A percentile compares a stretch with the other conserved stretches of the same genome.
phyloP scores from a whole-genome alignment of 192 early-diverging fungal genomes.

The Podila verticillata region DNA sequence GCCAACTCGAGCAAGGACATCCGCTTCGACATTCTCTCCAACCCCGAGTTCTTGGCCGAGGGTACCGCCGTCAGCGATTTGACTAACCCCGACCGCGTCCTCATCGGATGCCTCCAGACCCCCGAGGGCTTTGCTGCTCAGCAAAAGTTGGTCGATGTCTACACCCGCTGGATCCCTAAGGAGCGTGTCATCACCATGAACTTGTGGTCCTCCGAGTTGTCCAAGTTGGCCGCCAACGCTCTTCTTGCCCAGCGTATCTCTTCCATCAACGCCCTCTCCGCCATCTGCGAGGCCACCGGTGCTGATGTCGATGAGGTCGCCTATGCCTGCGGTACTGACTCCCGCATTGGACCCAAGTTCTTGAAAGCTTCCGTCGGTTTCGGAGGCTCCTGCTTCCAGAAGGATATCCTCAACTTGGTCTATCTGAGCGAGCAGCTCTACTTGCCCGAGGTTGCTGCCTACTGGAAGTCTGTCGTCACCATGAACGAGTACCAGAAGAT shows the following conservation, averaged over 20 bases:
- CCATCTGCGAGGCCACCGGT: constrained; percentile 92
- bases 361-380: constrained; percentile 93
- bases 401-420: constrained; percentile 92
- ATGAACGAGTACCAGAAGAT: constrained; percentile 95
- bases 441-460: constrained; percentile 90
- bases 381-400: constrained; percentile 96
- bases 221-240: constrained; percentile 95
- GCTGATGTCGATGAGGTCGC: constrained; percentile 92
- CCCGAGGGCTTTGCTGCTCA: constrained; percentile 76
- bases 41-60: constrained; percentile 95
- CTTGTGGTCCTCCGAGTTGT: constrained; percentile 94
- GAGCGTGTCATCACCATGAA: constrained; percentile 90
- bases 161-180: constrained; percentile 83
- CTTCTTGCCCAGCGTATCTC: constrained; percentile 95
- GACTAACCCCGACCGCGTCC: constrained; percentile 85
- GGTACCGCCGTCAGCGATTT: constrained; percentile 88
- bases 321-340: constrained; percentile 88
- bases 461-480: constrained; percentile 91
- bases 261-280: constrained; percentile 90
- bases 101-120: constrained; percentile 84
- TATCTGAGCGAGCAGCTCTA: constrained; percentile 86
- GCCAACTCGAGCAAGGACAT: constrained; percentile 72
- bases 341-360: constrained; percentile 89
- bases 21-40: constrained; percentile 86
- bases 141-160: constrained; percentile 73